Conservation (phyloP, 768 basidiomycete species). For the Galerina sulciceps region DNA sequence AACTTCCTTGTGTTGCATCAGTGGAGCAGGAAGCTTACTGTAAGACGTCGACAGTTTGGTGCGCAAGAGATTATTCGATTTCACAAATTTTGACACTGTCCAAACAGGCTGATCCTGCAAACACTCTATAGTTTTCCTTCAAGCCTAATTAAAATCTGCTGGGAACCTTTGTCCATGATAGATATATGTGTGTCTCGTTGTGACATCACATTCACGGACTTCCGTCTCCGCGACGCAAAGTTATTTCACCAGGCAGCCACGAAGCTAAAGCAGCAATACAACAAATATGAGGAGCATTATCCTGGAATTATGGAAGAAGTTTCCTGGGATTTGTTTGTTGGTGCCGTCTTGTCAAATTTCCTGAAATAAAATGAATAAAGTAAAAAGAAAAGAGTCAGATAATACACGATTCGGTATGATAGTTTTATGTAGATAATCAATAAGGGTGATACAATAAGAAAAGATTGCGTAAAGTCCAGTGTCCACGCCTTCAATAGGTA, state of each 20-base stretch:
- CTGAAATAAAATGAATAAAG: not conserved
- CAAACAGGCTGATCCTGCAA: slow-evolving; percentile 19
- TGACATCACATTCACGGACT: slow-evolving; percentile 46
- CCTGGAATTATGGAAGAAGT: slow-evolving; percentile 19
- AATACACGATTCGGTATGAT: not conserved
- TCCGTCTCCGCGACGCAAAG: slow-evolving; percentile 47
- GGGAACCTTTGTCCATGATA: slow-evolving; percentile 34
- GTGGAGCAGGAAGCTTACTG: slow-evolving; percentile 1
- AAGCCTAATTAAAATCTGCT: slow-evolving; percentile 28
- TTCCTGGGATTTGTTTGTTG: slow-evolving; percentile 22
- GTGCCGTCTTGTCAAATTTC: not conserved
- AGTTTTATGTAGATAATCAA: too few relatives aligned
- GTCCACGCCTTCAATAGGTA: not conserved
- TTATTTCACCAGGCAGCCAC: slow-evolving; percentile 34
- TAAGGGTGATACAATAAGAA: too few relatives aligned
- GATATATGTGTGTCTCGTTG: slow-evolving; percentile 39
- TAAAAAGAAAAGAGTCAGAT: not conserved
- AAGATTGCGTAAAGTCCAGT: too few relatives aligned
- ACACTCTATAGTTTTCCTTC: slow-evolving; percentile 30
- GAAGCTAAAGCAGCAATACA: slow-evolving; percentile 21
- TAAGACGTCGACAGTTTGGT: slow-evolving; percentile 10
- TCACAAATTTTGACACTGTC: not conserved
- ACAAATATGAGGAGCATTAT: slow-evolving; percentile 10
- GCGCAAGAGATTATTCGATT: not conserved
- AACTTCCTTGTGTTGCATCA: slow-evolving; percentile 25